Evolutionary conservation across 805 yeast genomes (phyloP), one percentile per base, ranked within the genome.

Genomic region (Nakazawaea populi): DNA sequence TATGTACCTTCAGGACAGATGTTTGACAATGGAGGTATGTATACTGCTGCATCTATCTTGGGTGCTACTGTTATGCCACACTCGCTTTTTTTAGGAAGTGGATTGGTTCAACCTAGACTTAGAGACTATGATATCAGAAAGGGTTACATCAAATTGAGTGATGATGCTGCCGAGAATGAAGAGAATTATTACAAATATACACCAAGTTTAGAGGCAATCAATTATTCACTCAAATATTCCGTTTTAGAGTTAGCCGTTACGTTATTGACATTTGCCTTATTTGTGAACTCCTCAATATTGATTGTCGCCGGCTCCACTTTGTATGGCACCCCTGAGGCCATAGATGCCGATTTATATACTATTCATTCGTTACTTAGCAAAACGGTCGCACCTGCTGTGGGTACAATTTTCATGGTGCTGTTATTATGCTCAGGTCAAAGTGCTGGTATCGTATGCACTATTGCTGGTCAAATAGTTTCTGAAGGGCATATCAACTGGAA

Each of bases 401-500:
- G 96, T 42, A 85, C 89, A 0, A 63, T 88, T 1, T 89, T 89
- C 68, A 87, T 87, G 86, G 67, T 87, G 44, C 96, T 96, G 1
- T 70, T 89, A 43, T 69, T 89, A 39, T 75, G 84, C 54, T 81
- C 89, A 54, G 96, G 96, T 6, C 87, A 85, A 58, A 81, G 89
- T 47, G 94, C 96, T 0, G 94, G 96, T 40, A 82, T 89, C 46
- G 91, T 89, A 2, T 89, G 96, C 61, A 89, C 96, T 0, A 84
- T 89, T 62, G 89, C 94, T 0, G 96, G 96, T 9, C 96, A 89
- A 64, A 85, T 89, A 59, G 96, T 89, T 1, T 77, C 87, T 58
- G 96, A 89, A 64, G 96, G 96, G 1, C 92, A 87, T 63, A 72
- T 89, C 47, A 77, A 81, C 48, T 88, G 96, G 96, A 82, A 75